Conservation (phyloP, 805 yeast species). For the Candida maesae region DNA sequence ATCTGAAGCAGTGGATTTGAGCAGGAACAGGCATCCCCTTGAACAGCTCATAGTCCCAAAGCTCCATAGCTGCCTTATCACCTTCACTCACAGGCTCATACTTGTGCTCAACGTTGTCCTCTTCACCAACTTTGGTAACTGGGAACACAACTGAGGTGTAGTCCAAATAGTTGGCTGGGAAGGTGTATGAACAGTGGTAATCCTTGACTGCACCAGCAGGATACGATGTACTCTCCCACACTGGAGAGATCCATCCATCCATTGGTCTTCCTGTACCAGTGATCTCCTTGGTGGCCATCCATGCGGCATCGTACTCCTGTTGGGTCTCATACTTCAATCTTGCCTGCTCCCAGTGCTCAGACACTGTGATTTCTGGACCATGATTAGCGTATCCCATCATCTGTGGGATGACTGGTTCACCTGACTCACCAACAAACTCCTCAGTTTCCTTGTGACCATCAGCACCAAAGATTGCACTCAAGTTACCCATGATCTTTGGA, state of each 20-base stretch:
- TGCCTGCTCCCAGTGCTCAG: constrained; percentile 40
- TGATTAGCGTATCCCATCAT: constrained; percentile 26
- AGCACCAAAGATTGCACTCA: constrained; percentile 7
- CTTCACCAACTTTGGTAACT: constrained; percentile 34
- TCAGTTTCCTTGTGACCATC: constrained; percentile 8
- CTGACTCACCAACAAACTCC: constrained; percentile 2
- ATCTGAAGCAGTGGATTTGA: constrained; percentile 52
- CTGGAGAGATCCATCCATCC: constrained; percentile 50
- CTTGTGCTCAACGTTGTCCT: constrained; percentile 31
- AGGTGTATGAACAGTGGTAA: constrained; percentile 41
- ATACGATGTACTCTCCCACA: constrained; percentile 40
- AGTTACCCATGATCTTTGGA: constrained; percentile 1
- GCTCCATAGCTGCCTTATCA: constrained; percentile 32
- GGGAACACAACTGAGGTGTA: constrained; percentile 43
- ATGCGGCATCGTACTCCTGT: constrained; percentile 36
- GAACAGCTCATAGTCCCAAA: constrained; percentile 44
- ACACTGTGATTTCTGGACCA: constrained; percentile 10
- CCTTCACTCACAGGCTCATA: constrained; percentile 25
- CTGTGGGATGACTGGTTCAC: constrained; percentile 16
- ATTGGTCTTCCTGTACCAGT: constrained; percentile 38
- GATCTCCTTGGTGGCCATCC: constrained; percentile 30
- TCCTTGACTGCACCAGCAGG: constrained; percentile 35
- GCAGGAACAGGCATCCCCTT: constrained; percentile 53
- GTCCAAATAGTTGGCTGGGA: constrained; percentile 38
- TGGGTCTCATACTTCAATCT: constrained; percentile 33